Evolutionary conservation across 306 rosid genomes (phyloP).

Genomic region (Sphenostylis stenocarpa): DNA sequence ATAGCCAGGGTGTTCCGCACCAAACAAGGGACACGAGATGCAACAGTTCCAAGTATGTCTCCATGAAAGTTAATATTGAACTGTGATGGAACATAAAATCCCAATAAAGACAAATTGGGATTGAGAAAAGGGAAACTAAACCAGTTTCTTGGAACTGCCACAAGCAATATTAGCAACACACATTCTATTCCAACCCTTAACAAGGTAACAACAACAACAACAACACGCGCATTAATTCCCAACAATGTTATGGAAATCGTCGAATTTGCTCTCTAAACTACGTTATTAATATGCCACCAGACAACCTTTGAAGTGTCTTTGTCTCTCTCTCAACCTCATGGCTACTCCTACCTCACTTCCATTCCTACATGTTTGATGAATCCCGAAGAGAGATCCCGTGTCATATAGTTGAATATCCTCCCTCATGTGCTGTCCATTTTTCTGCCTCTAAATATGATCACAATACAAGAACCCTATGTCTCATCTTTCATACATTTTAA

Average conservation of each 20-base stretch:
- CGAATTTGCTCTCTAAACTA: slow-evolving; percentile 32
- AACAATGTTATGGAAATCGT: slow-evolving; percentile 38
- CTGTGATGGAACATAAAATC: slow-evolving; percentile 39
- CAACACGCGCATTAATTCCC: slow-evolving; percentile 38
- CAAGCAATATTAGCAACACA: slow-evolving; percentile 44
- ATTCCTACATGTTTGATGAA: slow-evolving; percentile 6
- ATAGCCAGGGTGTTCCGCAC: slow-evolving; percentile 34
- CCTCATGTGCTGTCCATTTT: background rate
- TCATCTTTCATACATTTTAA: too few relatives aligned
- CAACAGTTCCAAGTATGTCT: slow-evolving; percentile 68
- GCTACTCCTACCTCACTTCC: background rate
- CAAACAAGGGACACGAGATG: slow-evolving; percentile 49
- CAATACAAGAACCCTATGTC: background rate
- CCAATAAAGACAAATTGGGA: slow-evolving; percentile 40
- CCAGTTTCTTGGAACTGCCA: slow-evolving; percentile 17
- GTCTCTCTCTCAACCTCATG: slow-evolving; percentile 11
- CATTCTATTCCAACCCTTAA: slow-evolving; percentile 18
- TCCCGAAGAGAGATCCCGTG: background rate
- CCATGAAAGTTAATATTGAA: slow-evolving; percentile 31
- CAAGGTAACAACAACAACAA: slow-evolving; percentile 27
- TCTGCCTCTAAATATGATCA: background rate
- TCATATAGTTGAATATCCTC: slow-evolving; percentile 6
- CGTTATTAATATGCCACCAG: slow-evolving; percentile 6
- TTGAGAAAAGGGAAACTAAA: slow-evolving; percentile 28
- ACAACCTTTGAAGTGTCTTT: slow-evolving; percentile 22